Base-by-base conservation (phyloP, 2,329 filamentous ascomycete species). In the Sporothrix variecibatus region DNA sequence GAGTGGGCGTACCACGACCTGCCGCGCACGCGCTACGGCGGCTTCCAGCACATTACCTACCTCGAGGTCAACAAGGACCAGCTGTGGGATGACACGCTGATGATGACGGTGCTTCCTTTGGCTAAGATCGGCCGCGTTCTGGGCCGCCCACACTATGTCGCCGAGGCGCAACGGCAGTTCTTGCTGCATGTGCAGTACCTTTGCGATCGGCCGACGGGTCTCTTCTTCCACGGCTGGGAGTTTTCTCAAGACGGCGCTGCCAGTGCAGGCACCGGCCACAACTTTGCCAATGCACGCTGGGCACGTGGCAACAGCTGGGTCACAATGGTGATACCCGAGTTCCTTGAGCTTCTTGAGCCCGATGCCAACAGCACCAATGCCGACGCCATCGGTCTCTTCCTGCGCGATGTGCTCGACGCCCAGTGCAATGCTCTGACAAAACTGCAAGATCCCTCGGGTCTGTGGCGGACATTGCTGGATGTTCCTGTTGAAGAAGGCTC, bases 221-320 rank as follows among this genome's bases (percentile, higher is more conserved):
- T 95, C 0, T 95, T 93, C 81, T 95, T 92, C 84, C 93, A 95
- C 81, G 93, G 93, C 38, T 95, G 93, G 93, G 91, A 91, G 11
- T 95, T 94, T 78, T 87, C 91, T 68, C 87, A 90, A 0, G 88
- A 87, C 17, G 40, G 17, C 1, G 12, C 11, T 11, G 49, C 17
- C n/a, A 8, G 11, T 1, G 7, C 26, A 6, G 5, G 2, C 1
- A 9, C 58, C 9, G 91, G 90, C 0, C 88, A 90, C 80, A 89
- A 90, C 80, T 90, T 90, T 77, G 88, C 88, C 0, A 80, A 84
- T 68, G 88, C 88, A 0, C 80, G 86, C 9, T 90, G 88, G 88
- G 88, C 87, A 0, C 81, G 88, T 34, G 88, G 88, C 23, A 93
- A 93, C 80, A 87, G 86, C 75, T 95, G 93, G 93, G 80, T 95